phyloP scores from a whole-genome alignment of 495 filamentous ascomycete species.

The Lichenothelia convexa region DNA sequence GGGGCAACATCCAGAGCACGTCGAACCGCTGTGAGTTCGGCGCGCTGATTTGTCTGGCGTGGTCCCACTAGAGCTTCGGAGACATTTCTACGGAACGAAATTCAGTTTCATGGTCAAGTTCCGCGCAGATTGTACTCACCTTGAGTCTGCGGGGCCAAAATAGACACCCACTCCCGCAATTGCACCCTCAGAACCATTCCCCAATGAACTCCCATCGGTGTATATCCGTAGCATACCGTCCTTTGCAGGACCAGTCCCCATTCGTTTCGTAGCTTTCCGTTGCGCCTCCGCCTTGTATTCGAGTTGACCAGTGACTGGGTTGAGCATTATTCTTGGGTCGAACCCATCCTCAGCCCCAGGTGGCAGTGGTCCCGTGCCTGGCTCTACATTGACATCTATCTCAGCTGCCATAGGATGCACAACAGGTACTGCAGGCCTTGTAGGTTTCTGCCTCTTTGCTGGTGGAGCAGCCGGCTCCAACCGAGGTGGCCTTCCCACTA shows the following conservation, averaged over 20 bases:
- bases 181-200: conserved; percentile 57
- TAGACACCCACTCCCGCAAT: conserved; percentile 75
- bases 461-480: conserved; percentile 6
- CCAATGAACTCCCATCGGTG: conserved; percentile 70
- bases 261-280: conserved; percentile 26
- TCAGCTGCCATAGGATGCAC: neutral
- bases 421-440: conserved; percentile 5
- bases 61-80: conserved; percentile 60
- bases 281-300: conserved; percentile 37
- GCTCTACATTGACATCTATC: conserved; percentile 23
- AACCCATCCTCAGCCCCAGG: conserved; percentile 41
- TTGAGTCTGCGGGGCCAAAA: conserved; percentile 54
- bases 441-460: conserved; percentile 24
- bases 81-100: neutral
- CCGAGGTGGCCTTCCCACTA: too few relatives aligned
- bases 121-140: conserved; percentile 27
- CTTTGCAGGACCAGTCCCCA: conserved; percentile 12
- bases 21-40: conserved; percentile 74
- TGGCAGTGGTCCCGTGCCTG: conserved; percentile 37
- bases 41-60: conserved; percentile 82
- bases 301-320: conserved; percentile 36
- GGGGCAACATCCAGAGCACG: conserved; percentile 66
- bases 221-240: conserved; percentile 50
- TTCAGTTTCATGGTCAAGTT: neutral
- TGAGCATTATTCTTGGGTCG: conserved; percentile 37